A percentile compares a stretch with the other conserved stretches of the same genome.
phyloP scores from a whole-genome alignment of 495 filamentous ascomycete species.

The Xylaria palmicola region DNA sequence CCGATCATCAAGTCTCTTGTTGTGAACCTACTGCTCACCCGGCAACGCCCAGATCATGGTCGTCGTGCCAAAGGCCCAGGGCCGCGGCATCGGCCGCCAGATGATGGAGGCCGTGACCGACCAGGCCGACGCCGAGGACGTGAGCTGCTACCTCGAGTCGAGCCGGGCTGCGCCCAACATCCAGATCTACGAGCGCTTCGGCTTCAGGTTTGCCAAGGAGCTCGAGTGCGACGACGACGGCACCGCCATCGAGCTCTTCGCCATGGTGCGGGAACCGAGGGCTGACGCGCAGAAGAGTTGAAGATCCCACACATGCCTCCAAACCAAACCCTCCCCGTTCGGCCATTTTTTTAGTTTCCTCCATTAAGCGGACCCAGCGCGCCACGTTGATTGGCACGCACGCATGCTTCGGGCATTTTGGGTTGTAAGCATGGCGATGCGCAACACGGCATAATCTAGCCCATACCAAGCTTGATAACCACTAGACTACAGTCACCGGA shows the following conservation, averaged over 20 bases:
- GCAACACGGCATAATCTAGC: too few relatives aligned
- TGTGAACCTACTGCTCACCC: background rate
- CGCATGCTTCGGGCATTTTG: too few relatives aligned
- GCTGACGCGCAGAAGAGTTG: slow-evolving; percentile 16
- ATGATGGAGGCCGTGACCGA: slow-evolving; percentile 59
- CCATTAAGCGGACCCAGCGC: too few relatives aligned
- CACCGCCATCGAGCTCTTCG: slow-evolving; percentile 45
- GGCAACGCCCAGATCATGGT: slow-evolving; percentile 54
- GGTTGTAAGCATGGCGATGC: too few relatives aligned
- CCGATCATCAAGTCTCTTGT: background rate
- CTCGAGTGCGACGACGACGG: slow-evolving; percentile 62
- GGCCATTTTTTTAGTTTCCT: too few relatives aligned
- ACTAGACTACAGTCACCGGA: too few relatives aligned
- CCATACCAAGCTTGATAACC: too few relatives aligned
- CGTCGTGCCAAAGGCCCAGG: slow-evolving; percentile 58
- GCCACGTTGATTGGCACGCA: too few relatives aligned
- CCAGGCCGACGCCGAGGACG: slow-evolving; percentile 57
- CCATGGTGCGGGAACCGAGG: slow-evolving; percentile 52
- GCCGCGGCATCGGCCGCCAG: slow-evolving; percentile 57
- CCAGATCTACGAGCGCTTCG: slow-evolving; percentile 64
- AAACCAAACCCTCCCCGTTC: background rate
- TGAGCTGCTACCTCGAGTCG: slow-evolving; percentile 64
- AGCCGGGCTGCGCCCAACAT: slow-evolving; percentile 62
- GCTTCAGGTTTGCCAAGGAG: slow-evolving; percentile 60
- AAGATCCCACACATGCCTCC: background rate